Evolutionary conservation across 31 red algal species (phyloP).

Genomic region (Bonnemaisonia californica): DNA sequence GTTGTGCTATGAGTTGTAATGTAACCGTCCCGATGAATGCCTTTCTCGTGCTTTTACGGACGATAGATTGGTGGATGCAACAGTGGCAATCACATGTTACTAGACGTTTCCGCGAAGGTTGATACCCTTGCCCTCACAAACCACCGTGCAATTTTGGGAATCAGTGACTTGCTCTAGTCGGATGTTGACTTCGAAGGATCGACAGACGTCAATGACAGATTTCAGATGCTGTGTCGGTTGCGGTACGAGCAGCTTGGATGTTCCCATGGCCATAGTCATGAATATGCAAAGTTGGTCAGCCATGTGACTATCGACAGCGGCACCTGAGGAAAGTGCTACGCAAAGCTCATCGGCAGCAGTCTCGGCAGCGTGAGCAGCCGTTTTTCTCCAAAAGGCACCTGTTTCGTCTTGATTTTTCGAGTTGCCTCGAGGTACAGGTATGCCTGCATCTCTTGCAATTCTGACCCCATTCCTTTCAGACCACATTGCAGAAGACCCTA

Average conservation of each 20-base stretch:
- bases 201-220: not conserved
- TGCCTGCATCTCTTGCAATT: not conserved
- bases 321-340: slow-evolving; percentile 22
- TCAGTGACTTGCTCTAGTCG: not conserved
- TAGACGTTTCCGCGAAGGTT: not conserved
- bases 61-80: no score
- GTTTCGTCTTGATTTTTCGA: not conserved
- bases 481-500: slow-evolving; percentile 35
- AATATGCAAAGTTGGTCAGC: slow-evolving; percentile 66
- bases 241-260: not conserved
- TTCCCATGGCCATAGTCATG: slow-evolving; percentile 65
- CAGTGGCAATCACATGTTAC: no score
- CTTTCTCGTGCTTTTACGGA: no score
- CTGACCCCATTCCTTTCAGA: not conserved
- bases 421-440: not conserved
- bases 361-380: slow-evolving; percentile 21
- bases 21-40: no score
- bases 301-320: slow-evolving; percentile 52
- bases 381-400: slow-evolving; percentile 27
- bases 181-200: not conserved
- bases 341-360: slow-evolving; percentile 34
- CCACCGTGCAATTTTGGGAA: not conserved
- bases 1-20: no score
- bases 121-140: not conserved
- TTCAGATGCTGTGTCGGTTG: not conserved